Evolutionary conservation across 1,284 basidiomycete species (phyloP), one percentile per base, ranked within the genome.

Genomic region (Cronartium quercuum): DNA sequence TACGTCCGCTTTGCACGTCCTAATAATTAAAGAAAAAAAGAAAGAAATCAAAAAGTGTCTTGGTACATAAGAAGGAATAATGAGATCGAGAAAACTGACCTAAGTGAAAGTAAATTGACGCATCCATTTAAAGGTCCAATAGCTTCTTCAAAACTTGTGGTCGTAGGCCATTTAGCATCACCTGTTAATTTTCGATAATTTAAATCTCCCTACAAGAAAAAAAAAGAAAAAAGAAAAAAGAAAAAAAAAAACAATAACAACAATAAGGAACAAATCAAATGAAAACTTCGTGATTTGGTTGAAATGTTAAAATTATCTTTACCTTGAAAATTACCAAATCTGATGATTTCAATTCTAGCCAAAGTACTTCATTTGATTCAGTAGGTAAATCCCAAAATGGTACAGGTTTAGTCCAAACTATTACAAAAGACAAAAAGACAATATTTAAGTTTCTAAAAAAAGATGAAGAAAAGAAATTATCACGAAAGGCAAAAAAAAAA

Each of bases 1-100:
- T 0, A 97, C 94, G 80, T 98, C 94, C 0, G 95, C 95, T 82
- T 98, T 98, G 84, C 91, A 94, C 0, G 95, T 98, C 34, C 95
- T 87, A 76, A 97, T 78, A 91, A 41, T 38, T 3, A 3, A 13
- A 64, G 35, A 44, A 44, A 38, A 37, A 47, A 38, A 70, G 9
- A 15, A 15, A 13, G 13, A 61, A 35, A 47, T 37, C 9, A 63
- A 70, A 18, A 21, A 62, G 12, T 7, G 7, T 29, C 13, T 58
- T 58, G 13, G 15, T 21, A 21, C 34, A 10, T 5, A 42, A 15
- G 24, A 44, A 61, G 42, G 58, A 3, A 29, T 35, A 57, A n/a
- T 21, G 0, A 41, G 15, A 29, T 57, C 3, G 34, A 29, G 41
- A 42, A 44, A 60, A 21, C 12, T 34, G 15, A 76, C 21, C 68